Percentiles rank a stretch among this genome's conserved stretches.
phyloP scores from a whole-genome alignment of 306 rosid species.

The Morella rubra region DNA sequence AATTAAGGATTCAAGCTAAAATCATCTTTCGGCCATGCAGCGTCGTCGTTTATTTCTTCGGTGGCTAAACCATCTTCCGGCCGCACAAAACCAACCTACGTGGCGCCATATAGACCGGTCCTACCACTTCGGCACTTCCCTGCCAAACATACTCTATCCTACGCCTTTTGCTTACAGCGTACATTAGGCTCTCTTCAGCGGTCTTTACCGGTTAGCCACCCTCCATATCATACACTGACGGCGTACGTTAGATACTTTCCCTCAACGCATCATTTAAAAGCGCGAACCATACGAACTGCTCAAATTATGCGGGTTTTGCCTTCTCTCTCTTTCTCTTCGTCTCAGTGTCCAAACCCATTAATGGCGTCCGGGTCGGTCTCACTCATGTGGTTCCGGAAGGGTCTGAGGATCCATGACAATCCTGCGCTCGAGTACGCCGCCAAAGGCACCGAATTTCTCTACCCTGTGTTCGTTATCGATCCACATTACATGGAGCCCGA shows the following conservation, averaged over 20 bases:
- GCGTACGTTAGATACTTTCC: conserved; percentile 40
- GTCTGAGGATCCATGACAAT: conserved; percentile 87
- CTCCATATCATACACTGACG: neutral
- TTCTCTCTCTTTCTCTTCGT: neutral
- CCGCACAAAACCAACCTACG: conserved; percentile 22
- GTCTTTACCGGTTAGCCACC: neutral
- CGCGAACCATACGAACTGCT: conserved; percentile 33
- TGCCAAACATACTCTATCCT: neutral
- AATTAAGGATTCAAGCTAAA: no score
- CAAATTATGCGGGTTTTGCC: conserved; percentile 8
- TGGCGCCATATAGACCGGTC: conserved; percentile 36
- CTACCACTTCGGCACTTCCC: neutral
- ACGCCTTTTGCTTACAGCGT: conserved; percentile 20
- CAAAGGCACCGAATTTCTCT: conserved; percentile 34
- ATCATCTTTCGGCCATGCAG: no score
- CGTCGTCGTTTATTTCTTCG: neutral
- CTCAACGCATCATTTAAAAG: conserved; percentile 28
- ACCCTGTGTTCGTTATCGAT: conserved; percentile 78
- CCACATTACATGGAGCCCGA: conserved; percentile 89
- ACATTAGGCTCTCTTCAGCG: neutral
- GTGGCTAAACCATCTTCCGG: neutral
- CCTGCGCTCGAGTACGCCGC: conserved; percentile 78
- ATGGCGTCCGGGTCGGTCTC: conserved; percentile 62
- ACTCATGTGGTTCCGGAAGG: conserved; percentile 85
- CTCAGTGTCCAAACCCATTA: conserved; percentile 1